Evolutionary conservation across 306 rosid genomes (phyloP).

Genomic region (Acacia acuminata): DNA sequence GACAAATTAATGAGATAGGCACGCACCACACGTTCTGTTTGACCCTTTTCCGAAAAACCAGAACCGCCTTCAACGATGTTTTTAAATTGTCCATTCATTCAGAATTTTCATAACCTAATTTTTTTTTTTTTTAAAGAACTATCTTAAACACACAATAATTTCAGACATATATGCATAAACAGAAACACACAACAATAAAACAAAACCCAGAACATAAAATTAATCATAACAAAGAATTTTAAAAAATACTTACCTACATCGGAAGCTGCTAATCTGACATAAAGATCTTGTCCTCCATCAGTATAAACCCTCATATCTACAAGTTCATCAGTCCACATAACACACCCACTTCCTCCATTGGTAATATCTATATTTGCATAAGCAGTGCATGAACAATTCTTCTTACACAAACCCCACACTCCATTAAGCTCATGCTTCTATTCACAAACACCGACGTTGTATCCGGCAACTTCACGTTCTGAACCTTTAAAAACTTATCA

Average conservation of each 20-base stretch:
- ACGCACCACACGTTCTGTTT: background rate
- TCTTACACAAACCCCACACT: constrained; percentile 48
- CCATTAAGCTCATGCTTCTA: constrained; percentile 36
- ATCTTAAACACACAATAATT: background rate
- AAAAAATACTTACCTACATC: constrained; percentile 53
- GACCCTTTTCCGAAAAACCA: background rate
- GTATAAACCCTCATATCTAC: constrained; percentile 50
- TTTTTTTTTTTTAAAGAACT: background rate
- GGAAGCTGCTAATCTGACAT: constrained; percentile 68
- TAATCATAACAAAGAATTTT: background rate
- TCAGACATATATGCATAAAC: background rate
- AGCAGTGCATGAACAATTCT: constrained; percentile 68
- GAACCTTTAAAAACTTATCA: constrained; percentile 43
- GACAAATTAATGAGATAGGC: no score
- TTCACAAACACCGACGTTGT: constrained; percentile 49
- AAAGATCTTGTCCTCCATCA: constrained; percentile 55
- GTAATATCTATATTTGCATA: constrained; percentile 46
- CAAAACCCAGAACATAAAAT: background rate
- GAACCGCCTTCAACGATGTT: no score
- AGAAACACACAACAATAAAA: background rate
- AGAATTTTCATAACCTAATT: background rate
- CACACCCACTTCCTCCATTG: constrained; percentile 71
- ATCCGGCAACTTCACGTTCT: constrained; percentile 66
- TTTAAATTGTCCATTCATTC: background rate
- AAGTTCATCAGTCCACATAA: constrained; percentile 56